Conservation (phyloP, 2,329 filamentous ascomycete species). For the Orbilia ellipsospora region DNA sequence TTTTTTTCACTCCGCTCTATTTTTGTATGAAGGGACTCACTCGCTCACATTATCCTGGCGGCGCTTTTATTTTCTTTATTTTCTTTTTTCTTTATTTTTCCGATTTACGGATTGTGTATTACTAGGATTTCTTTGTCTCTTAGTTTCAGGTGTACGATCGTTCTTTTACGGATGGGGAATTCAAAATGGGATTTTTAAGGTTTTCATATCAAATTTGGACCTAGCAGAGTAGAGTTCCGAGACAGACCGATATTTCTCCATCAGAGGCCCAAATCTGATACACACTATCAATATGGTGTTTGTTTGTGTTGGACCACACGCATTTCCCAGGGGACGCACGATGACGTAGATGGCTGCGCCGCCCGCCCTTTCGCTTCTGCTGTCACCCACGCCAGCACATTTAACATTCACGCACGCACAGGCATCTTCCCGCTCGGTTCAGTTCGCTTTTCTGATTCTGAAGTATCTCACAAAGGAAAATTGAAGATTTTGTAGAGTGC, state of each 20-base stretch:
- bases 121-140: constrained; percentile 1
- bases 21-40: not conserved
- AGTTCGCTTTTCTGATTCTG: too few relatives aligned
- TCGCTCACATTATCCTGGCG: not conserved
- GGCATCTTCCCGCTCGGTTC: not conserved
- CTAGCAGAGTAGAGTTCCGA: too few relatives aligned
- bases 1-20: not conserved
- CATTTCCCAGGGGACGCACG: constrained; percentile 1
- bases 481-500: too few relatives aligned
- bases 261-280: too few relatives aligned
- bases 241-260: too few relatives aligned
- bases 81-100: not conserved
- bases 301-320: constrained; percentile 1
- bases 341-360: constrained; percentile 52
- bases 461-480: too few relatives aligned
- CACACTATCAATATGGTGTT: too few relatives aligned
- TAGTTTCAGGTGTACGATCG: not conserved
- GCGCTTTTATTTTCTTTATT: not conserved
- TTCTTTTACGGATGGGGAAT: not conserved
- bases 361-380: not conserved
- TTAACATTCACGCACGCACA: not conserved
- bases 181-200: not conserved
- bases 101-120: not conserved
- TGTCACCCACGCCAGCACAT: too few relatives aligned
- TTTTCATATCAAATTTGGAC: not conserved